phyloP scores from a whole-genome alignment of 192 early-diverging fungal species.

The Entomortierella beljakovae region DNA sequence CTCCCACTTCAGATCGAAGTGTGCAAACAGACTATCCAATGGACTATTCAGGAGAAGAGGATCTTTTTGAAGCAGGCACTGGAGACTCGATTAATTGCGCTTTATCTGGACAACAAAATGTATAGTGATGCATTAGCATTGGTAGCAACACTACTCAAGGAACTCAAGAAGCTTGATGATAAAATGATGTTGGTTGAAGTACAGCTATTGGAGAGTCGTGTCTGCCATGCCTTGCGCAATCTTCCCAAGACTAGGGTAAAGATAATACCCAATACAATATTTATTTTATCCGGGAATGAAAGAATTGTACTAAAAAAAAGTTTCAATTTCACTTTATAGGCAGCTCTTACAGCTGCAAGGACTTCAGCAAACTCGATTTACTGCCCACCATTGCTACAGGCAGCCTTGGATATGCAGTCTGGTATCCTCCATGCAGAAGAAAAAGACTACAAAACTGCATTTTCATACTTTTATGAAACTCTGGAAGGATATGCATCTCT shows the following conservation, averaged over 20 bases:
- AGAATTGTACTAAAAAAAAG: neutral
- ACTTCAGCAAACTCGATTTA: conserved; percentile 98
- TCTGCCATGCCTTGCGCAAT: conserved; percentile 93
- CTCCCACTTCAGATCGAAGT: conserved; percentile 91
- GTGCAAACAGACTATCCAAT: conserved; percentile 95
- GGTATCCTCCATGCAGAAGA: conserved; percentile 98
- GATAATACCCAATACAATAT: neutral
- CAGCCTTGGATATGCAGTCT: conserved; percentile 95
- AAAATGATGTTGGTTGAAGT: conserved; percentile 98
- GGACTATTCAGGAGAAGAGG: conserved; percentile 92
- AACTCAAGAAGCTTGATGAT: conserved; percentile 99
- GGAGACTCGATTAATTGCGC: conserved; percentile 90
- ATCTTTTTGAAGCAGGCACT: conserved; percentile 95
- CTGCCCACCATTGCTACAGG: conserved; percentile 97
- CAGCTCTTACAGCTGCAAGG: conserved; percentile 95
- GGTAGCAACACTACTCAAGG: conserved; percentile 87
- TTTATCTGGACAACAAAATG: conserved; percentile 95
- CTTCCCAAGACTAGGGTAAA: conserved; percentile 89
- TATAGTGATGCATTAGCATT: conserved; percentile 91
- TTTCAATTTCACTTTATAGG: conserved; percentile 55
- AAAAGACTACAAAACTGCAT: conserved; percentile 98
- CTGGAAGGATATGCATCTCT: conserved; percentile 93
- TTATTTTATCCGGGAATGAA: neutral
- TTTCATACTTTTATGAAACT: conserved; percentile 99
- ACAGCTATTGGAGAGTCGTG: conserved; percentile 94